Base-by-base conservation (phyloP, 2,329 filamentous ascomycete species). In the Exophiala dermatitidis region DNA sequence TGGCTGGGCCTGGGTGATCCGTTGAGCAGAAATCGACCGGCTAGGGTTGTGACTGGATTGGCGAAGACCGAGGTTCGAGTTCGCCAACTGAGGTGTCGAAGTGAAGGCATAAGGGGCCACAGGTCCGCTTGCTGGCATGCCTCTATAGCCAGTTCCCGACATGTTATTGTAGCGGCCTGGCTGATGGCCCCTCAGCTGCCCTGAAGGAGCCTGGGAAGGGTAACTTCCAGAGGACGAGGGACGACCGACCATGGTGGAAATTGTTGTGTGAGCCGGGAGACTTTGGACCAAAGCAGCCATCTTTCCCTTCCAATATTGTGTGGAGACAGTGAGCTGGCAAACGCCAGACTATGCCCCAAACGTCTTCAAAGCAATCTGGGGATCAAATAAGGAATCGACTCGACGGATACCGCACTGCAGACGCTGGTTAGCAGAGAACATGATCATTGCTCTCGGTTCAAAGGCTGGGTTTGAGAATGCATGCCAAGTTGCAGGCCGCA, bases 271-370 rank as follows among this genome's bases (percentile, higher is more conserved):
- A 73, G 88, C 84, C 65, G 86, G 81, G 68, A 86, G 87, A 58
- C 85, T 82, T 74, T 91, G 88, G 67, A 90, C 85, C 76, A 91
- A 78, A 71, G 87, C 86, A 76, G 87, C 87, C 88, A 93, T 91
- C 70, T 69, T 85, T 77, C 67, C 67, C 62, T 46, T 40, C 36
- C 7, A 46, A 42, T 50, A 12, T 30, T 54, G 41, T 41, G 19
- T 50, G 8, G 30, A 30, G 33, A 26, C n/a, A 43, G 46, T 31
- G 38, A 46, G 37, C 33, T 29, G 28, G 46, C 12, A 28, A 30
- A 32, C 28, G 33, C 46, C 45, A 49, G 46, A 29, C 48, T 46
- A 33, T 45, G 41, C 53, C 38, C 51, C 32, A 41, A 40, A 43
- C 51, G 51, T 45, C 40, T 44, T 45, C 44, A 31, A 46, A 42